Base-by-base conservation (phyloP, 1,139 yeast species). In the Kurtzmaniella quercitrusa region DNA sequence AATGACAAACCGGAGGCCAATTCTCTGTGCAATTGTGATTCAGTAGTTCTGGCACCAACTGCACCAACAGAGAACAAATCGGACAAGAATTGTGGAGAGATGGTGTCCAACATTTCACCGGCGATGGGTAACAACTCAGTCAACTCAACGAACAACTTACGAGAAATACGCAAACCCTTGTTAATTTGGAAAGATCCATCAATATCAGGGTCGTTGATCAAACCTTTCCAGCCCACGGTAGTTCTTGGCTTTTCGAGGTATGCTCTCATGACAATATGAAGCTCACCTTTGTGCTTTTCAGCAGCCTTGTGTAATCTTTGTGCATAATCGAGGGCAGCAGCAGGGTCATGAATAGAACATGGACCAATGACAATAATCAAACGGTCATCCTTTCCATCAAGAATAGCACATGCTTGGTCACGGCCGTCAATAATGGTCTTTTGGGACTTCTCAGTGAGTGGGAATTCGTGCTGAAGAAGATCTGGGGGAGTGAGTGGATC, bases 221-320 rank as follows among this genome's bases (percentile, higher is more conserved):
- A 75, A 51, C 98, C 98, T 71, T 93, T 93, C 98, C 98, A 93
- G 50, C 98, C 98, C 43, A 93, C 98, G 26, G 98, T 93, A 50
- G 98, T 93, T 72, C 98, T 83, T 59, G 98, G 98, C 68, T 93
- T 93, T 68, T 93, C 98, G 56, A 93, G 76, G 76, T 93, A 93
- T 14, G 98, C 98, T 69, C 98, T 82, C 98, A 93, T 93, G 52
- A 93, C 78, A 48, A 93, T 78, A 42, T 85, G 84, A 50, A 93
- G 72, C 52, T 93, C 98, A 44, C 74, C 79, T 47, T 78, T 65
- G 50, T 87, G 76, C 65, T 87, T 88, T 41, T 78, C 83, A 38
- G 89, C 72, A 49, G 85, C 68, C 49, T 73, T 73, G 61, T 81
- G 76, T 53, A 93, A 74, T 54, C 86, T 76, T 33, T 64, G 65